phyloP scores from a whole-genome alignment of 73 alveolate genomes.

The Paramecium sonneborni region DNA sequence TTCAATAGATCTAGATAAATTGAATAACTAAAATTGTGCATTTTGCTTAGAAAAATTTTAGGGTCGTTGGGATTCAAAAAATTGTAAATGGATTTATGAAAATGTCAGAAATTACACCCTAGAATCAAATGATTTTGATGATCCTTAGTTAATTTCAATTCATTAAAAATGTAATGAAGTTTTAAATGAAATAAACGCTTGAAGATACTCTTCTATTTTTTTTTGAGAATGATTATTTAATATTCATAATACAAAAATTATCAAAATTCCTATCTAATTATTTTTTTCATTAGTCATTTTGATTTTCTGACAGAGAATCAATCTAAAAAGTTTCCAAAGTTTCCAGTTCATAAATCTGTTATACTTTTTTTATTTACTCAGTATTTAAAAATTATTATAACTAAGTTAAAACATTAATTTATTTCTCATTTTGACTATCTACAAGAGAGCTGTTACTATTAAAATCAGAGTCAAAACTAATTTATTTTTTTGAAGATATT shows the following conservation, averaged over 20 bases:
- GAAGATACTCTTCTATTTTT: not conserved
- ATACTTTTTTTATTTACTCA: too few relatives aligned
- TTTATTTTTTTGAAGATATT: too few relatives aligned
- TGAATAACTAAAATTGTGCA: not conserved
- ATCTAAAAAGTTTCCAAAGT: too few relatives aligned
- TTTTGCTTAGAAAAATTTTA: constrained; percentile 23
- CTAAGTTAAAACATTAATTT: too few relatives aligned
- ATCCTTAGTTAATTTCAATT: not conserved
- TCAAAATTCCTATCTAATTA: too few relatives aligned
- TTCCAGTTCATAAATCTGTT: too few relatives aligned
- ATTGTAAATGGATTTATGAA: constrained; percentile 42
- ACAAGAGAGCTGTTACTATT: too few relatives aligned
- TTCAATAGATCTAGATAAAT: not conserved
- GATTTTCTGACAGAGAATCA: too few relatives aligned
- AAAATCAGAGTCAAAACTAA: too few relatives aligned
- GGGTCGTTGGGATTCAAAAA: constrained; percentile 24
- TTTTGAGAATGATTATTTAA: not conserved
- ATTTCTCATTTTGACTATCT: too few relatives aligned
- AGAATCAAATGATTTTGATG: constrained; percentile 32
- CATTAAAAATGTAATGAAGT: constrained; percentile 20
- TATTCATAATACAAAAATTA: not conserved
- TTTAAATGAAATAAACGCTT: not conserved
- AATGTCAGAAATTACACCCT: not conserved
- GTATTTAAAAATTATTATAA: too few relatives aligned
- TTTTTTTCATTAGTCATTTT: too few relatives aligned